Evolutionary conservation across 139 green algal genomes (phyloP).

Genomic region (Chlorella ohadii): DNA sequence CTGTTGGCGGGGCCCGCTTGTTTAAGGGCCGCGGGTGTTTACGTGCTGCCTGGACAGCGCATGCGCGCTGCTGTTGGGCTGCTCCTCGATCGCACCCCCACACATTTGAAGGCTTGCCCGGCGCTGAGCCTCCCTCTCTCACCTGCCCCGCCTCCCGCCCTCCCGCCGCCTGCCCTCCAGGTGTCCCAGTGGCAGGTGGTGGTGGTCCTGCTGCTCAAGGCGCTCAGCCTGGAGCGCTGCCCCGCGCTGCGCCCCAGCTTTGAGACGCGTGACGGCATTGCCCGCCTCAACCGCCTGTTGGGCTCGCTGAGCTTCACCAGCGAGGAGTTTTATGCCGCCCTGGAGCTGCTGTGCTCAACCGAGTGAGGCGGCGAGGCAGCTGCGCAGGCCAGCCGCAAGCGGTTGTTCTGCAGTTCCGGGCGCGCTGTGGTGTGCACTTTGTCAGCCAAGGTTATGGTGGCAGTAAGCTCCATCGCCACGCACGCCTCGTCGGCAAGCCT

Average conservation of each 20-base stretch:
- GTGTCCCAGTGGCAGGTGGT: constrained; percentile 46
- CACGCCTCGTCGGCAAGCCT: too few species aligned
- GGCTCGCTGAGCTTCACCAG: constrained; percentile 31
- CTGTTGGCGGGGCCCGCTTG: too few species aligned
- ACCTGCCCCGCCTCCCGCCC: neutral
- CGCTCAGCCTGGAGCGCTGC: constrained; percentile 38
- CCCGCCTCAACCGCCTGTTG: constrained; percentile 26
- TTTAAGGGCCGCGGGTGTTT: too few species aligned
- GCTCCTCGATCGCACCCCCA: neutral
- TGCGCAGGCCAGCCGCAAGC: too few species aligned
- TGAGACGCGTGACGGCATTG: constrained; percentile 42
- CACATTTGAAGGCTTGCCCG: neutral
- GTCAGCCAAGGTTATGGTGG: too few species aligned
- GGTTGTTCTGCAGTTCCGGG: too few species aligned
- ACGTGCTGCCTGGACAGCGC: too few species aligned
- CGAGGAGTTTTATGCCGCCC: constrained; percentile 48
- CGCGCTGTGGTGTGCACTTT: too few species aligned
- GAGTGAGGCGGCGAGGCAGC: neutral
- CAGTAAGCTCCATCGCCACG: neutral
- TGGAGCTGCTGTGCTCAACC: constrained; percentile 37
- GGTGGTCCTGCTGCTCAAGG: constrained; percentile 41
- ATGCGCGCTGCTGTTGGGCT: neutral
- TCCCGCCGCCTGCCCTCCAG: neutral
- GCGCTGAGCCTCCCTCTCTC: neutral
- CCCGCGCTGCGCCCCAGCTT: constrained; percentile 30